These are phyloP conservation scores for Talaromyces rugulosus DNA, from an alignment of 2,329 filamentous ascomycete species.

Conservation along the genomic window DNA sequence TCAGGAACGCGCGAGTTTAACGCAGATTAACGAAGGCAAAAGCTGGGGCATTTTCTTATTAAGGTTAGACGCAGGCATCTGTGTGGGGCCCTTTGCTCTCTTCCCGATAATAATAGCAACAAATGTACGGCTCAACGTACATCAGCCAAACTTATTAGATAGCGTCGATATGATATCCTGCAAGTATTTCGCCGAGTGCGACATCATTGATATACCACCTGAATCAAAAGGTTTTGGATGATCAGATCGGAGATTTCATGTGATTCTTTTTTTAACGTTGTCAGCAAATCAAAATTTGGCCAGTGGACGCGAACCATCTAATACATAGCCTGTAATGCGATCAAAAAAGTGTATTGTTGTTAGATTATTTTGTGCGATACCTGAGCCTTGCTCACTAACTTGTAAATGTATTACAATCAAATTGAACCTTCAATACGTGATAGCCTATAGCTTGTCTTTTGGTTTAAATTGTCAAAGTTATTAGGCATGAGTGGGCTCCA, in stretches of 20 bases:
- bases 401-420: no score
- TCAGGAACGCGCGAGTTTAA: neutral
- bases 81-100: neutral
- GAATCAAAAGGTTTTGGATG: neutral
- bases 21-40: neutral
- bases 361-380: no score
- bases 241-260: neutral
- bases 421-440: no score
- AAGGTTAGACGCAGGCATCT: neutral
- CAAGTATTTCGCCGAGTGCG: neutral
- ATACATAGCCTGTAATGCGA: no score
- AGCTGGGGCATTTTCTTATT: constrained; percentile 1
- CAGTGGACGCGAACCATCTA: no score
- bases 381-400: no score
- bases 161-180: neutral
- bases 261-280: neutral
- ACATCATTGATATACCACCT: neutral
- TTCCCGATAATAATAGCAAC: neutral
- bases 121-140: neutral
- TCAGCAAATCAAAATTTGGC: neutral
- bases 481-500: no score
- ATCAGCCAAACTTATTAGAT: neutral
- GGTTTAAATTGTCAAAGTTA: no score
- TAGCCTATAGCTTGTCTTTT: no score
- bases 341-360: no score